Percentiles rank a stretch among this genome's conserved stretches.
phyloP scores from a whole-genome alignment of 2,329 filamentous ascomycete genomes.

The Trichoderma sp. region DNA sequence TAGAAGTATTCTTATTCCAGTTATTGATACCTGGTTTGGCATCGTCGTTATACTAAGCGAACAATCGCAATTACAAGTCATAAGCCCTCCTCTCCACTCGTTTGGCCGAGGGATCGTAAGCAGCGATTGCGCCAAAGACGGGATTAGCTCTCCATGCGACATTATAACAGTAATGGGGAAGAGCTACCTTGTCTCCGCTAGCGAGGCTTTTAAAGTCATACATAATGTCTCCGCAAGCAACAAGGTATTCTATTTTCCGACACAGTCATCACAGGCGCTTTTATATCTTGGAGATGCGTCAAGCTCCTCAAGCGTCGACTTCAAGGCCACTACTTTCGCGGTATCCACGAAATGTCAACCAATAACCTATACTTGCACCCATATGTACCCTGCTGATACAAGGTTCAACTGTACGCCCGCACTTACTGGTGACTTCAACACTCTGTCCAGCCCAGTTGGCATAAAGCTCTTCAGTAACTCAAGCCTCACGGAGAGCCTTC shows the following conservation, averaged over 20 bases:
- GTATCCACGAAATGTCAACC: not conserved
- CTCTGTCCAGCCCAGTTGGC: not conserved
- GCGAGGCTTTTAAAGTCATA: not conserved
- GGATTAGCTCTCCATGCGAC: not conserved
- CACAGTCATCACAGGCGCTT: not conserved
- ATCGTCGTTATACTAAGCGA: not conserved
- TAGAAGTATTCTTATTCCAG: not conserved
- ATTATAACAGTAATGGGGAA: not conserved
- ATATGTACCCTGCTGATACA: no score
- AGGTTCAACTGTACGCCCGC: not conserved
- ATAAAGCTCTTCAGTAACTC: not conserved
- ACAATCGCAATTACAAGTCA: not conserved
- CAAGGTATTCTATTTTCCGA: not conserved
- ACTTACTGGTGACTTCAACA: not conserved
- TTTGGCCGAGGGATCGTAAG: not conserved
- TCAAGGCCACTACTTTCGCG: not conserved
- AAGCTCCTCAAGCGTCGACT: not conserved
- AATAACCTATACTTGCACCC: not conserved
- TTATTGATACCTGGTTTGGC: conserved; percentile 1
- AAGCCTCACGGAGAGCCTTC: not conserved
- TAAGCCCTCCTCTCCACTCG: not conserved
- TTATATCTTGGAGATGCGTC: not conserved
- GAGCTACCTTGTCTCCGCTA: not conserved
- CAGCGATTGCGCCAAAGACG: not conserved
- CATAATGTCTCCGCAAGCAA: not conserved